Conservation (phyloP, 2,329 filamentous ascomycete genomes). For the Dryadomyces sulphureus region DNA sequence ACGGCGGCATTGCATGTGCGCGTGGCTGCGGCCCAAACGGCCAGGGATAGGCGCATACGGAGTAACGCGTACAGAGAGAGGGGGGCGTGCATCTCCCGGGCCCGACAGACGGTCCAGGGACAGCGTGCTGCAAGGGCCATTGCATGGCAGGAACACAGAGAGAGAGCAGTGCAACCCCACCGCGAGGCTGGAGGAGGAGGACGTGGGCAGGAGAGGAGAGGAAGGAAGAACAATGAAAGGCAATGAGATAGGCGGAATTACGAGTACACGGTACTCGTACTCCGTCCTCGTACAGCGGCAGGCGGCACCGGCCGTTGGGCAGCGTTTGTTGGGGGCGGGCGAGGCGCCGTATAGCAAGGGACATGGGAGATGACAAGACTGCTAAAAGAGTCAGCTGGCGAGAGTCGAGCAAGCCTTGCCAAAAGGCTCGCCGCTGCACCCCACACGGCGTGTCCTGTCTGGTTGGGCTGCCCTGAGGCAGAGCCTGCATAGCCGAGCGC, state of each 20-base stretch:
- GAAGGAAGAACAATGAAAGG: not conserved
- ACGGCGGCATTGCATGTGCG: not conserved
- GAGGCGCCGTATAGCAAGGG: not conserved
- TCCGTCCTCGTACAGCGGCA: not conserved
- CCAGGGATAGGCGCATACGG: too few relatives aligned
- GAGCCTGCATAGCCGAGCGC: not conserved
- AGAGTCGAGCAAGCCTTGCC: not conserved
- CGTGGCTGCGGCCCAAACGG: not conserved
- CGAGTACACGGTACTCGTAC: not conserved
- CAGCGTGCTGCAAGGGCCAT: not conserved
- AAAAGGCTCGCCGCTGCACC: not conserved
- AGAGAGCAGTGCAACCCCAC: slow-evolving; percentile 7
- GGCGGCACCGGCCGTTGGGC: too few relatives aligned
- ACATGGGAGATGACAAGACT: not conserved
- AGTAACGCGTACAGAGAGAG: too few relatives aligned
- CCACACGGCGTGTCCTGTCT: not conserved
- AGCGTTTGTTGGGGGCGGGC: too few relatives aligned
- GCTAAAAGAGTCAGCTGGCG: not conserved
- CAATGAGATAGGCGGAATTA: not conserved
- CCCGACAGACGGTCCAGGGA: not conserved
- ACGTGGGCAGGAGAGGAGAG: not conserved
- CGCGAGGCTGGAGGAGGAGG: not conserved
- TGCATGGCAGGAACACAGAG: not conserved
- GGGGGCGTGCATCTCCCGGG: not conserved
- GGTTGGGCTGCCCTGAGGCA: too few relatives aligned